Base-by-base conservation (phyloP, 495 filamentous ascomycete species). In the Lepraria neglecta region DNA sequence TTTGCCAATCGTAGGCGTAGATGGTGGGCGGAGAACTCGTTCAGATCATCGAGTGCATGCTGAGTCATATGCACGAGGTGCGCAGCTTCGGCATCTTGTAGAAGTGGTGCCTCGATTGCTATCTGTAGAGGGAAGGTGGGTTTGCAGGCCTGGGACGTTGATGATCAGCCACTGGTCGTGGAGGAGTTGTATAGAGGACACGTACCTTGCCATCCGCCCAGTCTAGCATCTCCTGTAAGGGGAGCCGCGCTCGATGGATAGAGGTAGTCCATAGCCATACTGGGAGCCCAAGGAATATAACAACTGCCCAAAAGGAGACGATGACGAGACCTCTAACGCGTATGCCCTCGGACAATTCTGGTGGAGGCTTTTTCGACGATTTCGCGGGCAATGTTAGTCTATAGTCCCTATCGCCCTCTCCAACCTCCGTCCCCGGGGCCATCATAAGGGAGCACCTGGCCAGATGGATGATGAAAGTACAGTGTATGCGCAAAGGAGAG, bases 251-350 rank as follows among this genome's bases (percentile, higher is more conserved):
- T 47, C 94, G 84, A 75, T 97, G 90, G 67, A 97, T 94, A 0
- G 89, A 87, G 1, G 95, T 97, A n/a, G 94, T 97, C 71, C 85
- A 84, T 84, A 90, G 90, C 94, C 94, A 98, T 84, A 96, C 86
- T 65, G 94, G 94, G 62, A 97, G 74, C 19, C 94, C 95, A 19
- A 97, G 77, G 38, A 87, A 82, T 28, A 95, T 70, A 14, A 95
- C 90, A 17, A 96, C 84, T 21, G 82, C 77, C 95, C 94, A 97
- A 68, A 97, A 97, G 6, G 94, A 91, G 55, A 88, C 72, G 66
- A 98, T 86, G 50, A 97, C 87, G 58, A 75, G 78, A 56, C 81
- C 80, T 54, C 92, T 86, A 47, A 82, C 80, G 67, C 80, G 81
- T 24, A 89, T 76, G 56, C 85, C 84, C 62, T 86, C 83, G 44